These are phyloP conservation scores for Exophiala spinifera DNA, from an alignment of 2,329 filamentous ascomycete species.

Conservation along the genomic window DNA sequence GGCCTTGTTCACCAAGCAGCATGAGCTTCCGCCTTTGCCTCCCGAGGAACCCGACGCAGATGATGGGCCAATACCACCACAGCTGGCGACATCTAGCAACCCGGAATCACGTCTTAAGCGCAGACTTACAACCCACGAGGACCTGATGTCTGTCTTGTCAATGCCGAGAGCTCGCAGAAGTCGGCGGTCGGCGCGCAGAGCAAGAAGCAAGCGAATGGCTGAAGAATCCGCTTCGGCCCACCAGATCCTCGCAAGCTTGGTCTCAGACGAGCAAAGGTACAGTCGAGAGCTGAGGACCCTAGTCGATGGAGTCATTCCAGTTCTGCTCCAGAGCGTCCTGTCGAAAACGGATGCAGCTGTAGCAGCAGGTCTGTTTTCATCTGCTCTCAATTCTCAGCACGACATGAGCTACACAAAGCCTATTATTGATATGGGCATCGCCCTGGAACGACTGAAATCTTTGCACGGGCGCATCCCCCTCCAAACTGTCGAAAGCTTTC, in stretches of 20 bases:
- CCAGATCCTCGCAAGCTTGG: constrained; percentile 76
- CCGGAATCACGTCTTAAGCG: constrained; percentile 58
- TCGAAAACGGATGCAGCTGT: constrained; percentile 65
- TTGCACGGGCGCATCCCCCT: constrained; percentile 78
- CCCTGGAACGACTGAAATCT: constrained; percentile 76
- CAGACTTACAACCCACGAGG: constrained; percentile 83
- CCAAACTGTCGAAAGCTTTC: constrained; percentile 66
- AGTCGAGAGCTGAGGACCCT: constrained; percentile 86
- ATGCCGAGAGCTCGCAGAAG: constrained; percentile 61
- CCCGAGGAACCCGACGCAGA: constrained; percentile 49
- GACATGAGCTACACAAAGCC: constrained; percentile 71
- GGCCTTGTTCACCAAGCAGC: constrained; percentile 41
- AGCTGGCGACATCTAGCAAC: constrained; percentile 35
- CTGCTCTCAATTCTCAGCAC: constrained; percentile 51
- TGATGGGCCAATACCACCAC: constrained; percentile 31
- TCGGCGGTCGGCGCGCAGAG: constrained; percentile 72
- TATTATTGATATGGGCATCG: constrained; percentile 90
- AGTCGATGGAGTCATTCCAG: constrained; percentile 91
- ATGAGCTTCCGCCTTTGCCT: constrained; percentile 57
- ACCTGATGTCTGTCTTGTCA: constrained; percentile 89
- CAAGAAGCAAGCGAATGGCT: constrained; percentile 62
- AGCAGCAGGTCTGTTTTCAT: constrained; percentile 65
- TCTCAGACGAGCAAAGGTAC: constrained; percentile 81
- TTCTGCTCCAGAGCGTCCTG: constrained; percentile 80
- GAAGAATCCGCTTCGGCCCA: constrained; percentile 61